Evolutionary conservation across 164 flowering plant genomes (phyloP).

Genomic region (Nelumbo lutea): DNA sequence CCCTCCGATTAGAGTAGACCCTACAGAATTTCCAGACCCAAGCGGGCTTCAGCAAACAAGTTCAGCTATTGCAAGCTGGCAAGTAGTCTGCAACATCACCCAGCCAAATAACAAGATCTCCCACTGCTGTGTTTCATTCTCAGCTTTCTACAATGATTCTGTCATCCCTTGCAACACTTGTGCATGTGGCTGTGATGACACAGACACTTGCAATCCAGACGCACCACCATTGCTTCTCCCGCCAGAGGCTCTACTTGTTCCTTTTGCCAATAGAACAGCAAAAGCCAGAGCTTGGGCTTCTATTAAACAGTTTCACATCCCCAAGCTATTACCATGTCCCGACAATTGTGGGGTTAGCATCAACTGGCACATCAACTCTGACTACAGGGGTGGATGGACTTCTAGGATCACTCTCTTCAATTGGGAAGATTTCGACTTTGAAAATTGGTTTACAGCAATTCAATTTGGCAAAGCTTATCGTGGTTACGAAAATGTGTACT

Average conservation of each 20-base stretch:
- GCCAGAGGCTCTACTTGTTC: conserved; percentile 62
- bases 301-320: conserved; percentile 33
- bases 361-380: conserved; percentile 67
- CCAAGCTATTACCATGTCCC: conserved; percentile 48
- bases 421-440: conserved; percentile 43
- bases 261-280: conserved; percentile 51
- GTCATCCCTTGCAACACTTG: conserved; percentile 80
- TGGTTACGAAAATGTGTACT: conserved; percentile 62
- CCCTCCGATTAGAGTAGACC: conserved; percentile 47
- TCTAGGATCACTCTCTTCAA: conserved; percentile 71
- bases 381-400: conserved; percentile 67
- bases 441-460: conserved; percentile 68
- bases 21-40: conserved; percentile 54
- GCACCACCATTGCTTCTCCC: conserved; percentile 56
- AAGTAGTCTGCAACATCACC: conserved; percentile 71
- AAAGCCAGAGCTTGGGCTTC: conserved; percentile 64
- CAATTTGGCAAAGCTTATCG: conserved; percentile 36
- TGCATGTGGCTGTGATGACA: conserved; percentile 61
- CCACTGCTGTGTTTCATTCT: conserved; percentile 69
- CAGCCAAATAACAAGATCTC: conserved; percentile 34
- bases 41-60: conserved; percentile 31
- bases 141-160: conserved; percentile 69
- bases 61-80: conserved; percentile 64
- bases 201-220: conserved; percentile 27
- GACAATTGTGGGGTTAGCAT: conserved; percentile 79